Percentiles rank a stretch among this genome's conserved stretches.
These are phyloP conservation scores for Xylaria digitata DNA, from an alignment of 2,329 filamentous ascomycete genomes.

Conservation along the genomic window DNA sequence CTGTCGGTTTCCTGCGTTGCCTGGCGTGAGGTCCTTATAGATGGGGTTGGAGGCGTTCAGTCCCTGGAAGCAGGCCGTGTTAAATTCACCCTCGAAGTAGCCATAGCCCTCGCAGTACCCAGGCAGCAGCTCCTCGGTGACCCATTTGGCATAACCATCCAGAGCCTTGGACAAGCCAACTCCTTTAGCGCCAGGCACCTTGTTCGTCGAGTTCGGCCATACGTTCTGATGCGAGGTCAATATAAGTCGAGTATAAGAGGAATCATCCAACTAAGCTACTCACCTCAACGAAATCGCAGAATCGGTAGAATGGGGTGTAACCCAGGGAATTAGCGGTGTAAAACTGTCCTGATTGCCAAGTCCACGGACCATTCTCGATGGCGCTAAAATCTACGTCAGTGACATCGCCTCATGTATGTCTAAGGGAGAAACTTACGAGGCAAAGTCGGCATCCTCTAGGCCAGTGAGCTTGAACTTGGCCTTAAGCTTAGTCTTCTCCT, in stretches of 20 bases:
- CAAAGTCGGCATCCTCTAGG: conserved; percentile 60
- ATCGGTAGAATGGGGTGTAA: conserved; percentile 61
- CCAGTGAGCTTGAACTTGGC: conserved; percentile 61
- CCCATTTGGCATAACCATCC: conserved; percentile 63
- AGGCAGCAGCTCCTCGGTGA: conserved; percentile 56
- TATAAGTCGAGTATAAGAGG: not conserved
- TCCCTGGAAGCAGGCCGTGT: conserved; percentile 59
- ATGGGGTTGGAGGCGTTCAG: conserved; percentile 58
- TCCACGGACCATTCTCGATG: conserved; percentile 66
- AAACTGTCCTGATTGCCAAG: conserved; percentile 67
- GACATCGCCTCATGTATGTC: not conserved
- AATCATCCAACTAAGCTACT: conserved; percentile 10
- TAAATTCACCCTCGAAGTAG: conserved; percentile 57
- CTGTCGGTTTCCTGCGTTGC: conserved; percentile 61
- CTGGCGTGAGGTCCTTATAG: conserved; percentile 52
- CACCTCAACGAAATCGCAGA: conserved; percentile 61
- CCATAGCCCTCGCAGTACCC: conserved; percentile 59
- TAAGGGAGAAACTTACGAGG: conserved; percentile 43
- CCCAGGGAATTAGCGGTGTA: conserved; percentile 56
- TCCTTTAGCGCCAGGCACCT: conserved; percentile 60
- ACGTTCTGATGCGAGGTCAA: conserved; percentile 49
- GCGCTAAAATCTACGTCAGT: conserved; percentile 46
- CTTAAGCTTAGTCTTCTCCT: conserved; percentile 59
- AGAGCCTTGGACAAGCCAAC: conserved; percentile 64
- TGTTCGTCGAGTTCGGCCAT: conserved; percentile 57